Percentiles rank a stretch among this genome's conserved stretches.
phyloP scores from a whole-genome alignment of 2,329 filamentous ascomycete genomes.

The Chrysosporium queenslandicum region DNA sequence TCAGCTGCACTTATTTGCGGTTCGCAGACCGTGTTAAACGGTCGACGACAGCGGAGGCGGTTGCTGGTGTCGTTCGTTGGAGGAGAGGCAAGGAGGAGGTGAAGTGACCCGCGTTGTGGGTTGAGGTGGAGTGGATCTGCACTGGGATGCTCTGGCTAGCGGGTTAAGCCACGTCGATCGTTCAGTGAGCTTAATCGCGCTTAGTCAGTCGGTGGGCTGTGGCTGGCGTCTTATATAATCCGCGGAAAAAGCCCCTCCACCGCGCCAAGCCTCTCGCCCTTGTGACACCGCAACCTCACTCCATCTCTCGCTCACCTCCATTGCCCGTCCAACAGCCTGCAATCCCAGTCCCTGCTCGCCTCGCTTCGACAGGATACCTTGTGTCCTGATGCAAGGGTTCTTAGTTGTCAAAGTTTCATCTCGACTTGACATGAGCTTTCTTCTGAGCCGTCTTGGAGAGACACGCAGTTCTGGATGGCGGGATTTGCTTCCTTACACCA shows the following conservation, averaged over 20 bases:
- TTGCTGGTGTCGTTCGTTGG: no score
- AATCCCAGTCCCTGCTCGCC: conserved; percentile 10
- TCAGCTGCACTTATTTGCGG: no score
- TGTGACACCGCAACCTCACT: conserved; percentile 5
- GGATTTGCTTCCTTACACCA: background rate
- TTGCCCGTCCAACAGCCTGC: background rate
- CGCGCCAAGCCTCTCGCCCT: conserved; percentile 2
- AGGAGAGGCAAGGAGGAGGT: no score
- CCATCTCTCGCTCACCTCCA: background rate
- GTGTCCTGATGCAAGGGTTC: conserved; percentile 5
- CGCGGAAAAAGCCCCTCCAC: background rate
- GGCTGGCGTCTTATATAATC: conserved; percentile 6
- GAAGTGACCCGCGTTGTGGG: background rate
- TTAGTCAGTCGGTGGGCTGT: conserved; percentile 5
- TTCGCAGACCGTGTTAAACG: background rate
- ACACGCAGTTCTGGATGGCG: background rate
- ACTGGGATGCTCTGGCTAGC: background rate
- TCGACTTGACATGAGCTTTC: background rate
- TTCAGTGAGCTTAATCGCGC: conserved; percentile 11
- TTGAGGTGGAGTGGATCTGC: conserved; percentile 7
- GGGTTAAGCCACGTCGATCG: conserved; percentile 10
- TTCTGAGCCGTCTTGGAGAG: background rate
- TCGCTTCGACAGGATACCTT: conserved; percentile 12
- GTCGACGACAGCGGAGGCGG: no score
- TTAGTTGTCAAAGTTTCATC: conserved; percentile 1